Evolutionary conservation across 1,284 basidiomycete species (phyloP).

Genomic region (Mycosarcoma maydis): DNA sequence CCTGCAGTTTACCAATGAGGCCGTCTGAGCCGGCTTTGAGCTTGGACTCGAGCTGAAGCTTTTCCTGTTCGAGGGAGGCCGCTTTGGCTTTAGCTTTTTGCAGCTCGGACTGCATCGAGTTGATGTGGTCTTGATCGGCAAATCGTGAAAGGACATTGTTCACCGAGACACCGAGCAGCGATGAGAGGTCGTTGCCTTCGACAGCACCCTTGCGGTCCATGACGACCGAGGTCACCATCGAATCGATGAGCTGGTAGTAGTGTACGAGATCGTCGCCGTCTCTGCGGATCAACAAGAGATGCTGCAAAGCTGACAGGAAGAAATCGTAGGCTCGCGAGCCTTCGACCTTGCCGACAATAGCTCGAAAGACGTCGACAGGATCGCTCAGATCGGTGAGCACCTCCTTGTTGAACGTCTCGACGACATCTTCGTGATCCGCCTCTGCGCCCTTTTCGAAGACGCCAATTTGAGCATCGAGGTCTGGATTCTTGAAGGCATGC

Average conservation of each 20-base stretch:
- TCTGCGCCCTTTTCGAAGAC: constrained; percentile 77
- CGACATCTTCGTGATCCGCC: constrained; percentile 81
- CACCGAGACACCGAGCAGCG: constrained; percentile 87
- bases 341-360: constrained; percentile 78
- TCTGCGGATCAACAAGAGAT: constrained; percentile 87
- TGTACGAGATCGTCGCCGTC: constrained; percentile 79
- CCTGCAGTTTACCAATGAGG: constrained; percentile 82
- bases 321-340: constrained; percentile 84
- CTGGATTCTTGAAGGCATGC: constrained; percentile 73
- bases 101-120: constrained; percentile 81
- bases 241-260: constrained; percentile 92
- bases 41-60: constrained; percentile 77
- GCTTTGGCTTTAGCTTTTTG: constrained; percentile 76
- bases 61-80: constrained; percentile 75
- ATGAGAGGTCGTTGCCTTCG: constrained; percentile 77
- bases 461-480: constrained; percentile 77
- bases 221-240: constrained; percentile 90
- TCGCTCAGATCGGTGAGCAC: constrained; percentile 81
- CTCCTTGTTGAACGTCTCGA: constrained; percentile 80
- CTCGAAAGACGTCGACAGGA: constrained; percentile 86
- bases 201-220: constrained; percentile 80
- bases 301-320: constrained; percentile 90
- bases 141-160: constrained; percentile 88
- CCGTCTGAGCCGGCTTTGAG: constrained; percentile 83
- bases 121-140: constrained; percentile 87